These are phyloP conservation scores for Lactarius tabidus DNA, from an alignment of 768 basidiomycete species.

Conservation along the genomic window DNA sequence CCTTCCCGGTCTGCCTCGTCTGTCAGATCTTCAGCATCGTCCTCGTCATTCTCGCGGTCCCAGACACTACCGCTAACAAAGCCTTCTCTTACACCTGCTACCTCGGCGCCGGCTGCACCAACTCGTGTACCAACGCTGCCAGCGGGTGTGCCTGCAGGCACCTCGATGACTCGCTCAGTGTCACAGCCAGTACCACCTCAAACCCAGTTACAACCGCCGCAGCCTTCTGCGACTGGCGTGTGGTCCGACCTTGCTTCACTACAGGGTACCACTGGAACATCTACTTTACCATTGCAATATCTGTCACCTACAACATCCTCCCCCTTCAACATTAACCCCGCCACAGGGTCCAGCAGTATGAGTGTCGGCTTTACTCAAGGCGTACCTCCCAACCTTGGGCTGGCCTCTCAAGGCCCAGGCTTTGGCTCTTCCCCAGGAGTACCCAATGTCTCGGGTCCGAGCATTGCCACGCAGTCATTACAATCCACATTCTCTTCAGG, in stretches of 20 bases:
- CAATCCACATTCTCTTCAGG: conserved; percentile 7
- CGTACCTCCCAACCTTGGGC: conserved; percentile 21
- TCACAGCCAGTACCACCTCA: conserved; percentile 36
- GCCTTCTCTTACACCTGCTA: conserved; percentile 16
- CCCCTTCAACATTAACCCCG: conserved; percentile 20
- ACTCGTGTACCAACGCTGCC: background rate
- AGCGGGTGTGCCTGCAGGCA: background rate
- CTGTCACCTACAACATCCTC: conserved; percentile 15
- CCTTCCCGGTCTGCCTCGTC: conserved; percentile 32
- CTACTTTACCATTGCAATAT: conserved; percentile 30
- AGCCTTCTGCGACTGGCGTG: conserved; percentile 15
- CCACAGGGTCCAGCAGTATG: conserved; percentile 26
- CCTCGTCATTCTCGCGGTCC: conserved; percentile 21
- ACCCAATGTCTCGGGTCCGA: conserved; percentile 20
- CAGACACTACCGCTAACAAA: conserved; percentile 26
- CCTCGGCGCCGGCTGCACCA: conserved; percentile 9
- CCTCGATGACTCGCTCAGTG: conserved; percentile 30
- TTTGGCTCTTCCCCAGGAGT: conserved; percentile 20
- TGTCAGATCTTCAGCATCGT: conserved; percentile 15
- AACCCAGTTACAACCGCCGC: conserved; percentile 13
- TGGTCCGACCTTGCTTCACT: conserved; percentile 31
- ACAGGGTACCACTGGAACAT: conserved; percentile 24
- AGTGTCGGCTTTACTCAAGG: conserved; percentile 7
- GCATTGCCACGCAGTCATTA: background rate
- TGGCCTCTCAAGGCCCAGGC: conserved; percentile 23